Conservation (phyloP, 2,329 filamentous ascomycete genomes). For the Fusarium foetens region DNA sequence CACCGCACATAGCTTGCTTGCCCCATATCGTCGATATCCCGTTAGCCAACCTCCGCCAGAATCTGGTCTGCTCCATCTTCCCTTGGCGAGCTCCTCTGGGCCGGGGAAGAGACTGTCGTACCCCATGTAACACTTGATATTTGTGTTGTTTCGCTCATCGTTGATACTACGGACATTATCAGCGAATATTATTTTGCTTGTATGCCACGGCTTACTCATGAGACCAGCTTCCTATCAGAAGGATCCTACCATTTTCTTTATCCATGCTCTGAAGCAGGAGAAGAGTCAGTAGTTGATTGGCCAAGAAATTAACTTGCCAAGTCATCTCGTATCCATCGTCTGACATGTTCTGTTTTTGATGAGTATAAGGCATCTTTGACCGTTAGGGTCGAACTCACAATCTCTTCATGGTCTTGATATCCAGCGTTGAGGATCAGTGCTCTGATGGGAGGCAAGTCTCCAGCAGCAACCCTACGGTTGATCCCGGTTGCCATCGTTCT, state of each 20-base stretch:
- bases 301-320: constrained; percentile 50
- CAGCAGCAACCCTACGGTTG: constrained; percentile 45
- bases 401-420: constrained; percentile 41
- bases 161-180: constrained; percentile 40
- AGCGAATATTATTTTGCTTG: not conserved
- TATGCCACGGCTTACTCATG: constrained; percentile 47
- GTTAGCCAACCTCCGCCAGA: constrained; percentile 44
- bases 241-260: constrained; percentile 41
- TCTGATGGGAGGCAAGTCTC: constrained; percentile 52
- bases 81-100: constrained; percentile 47
- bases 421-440: constrained; percentile 52
- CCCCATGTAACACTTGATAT: constrained; percentile 37
- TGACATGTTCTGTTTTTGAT: constrained; percentile 41
- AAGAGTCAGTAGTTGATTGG: constrained; percentile 46
- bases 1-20: constrained; percentile 52
- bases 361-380: not conserved
- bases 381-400: constrained; percentile 34
- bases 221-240: constrained; percentile 48
- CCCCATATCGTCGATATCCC: constrained; percentile 52
- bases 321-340: constrained; percentile 47
- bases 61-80: constrained; percentile 48
- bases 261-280: constrained; percentile 50
- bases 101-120: constrained; percentile 46
- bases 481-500: constrained; percentile 43
- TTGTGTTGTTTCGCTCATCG: constrained; percentile 42